Conservation (phyloP, 2,329 filamentous ascomycete species). For the Phaeosphaeria sp. region DNA sequence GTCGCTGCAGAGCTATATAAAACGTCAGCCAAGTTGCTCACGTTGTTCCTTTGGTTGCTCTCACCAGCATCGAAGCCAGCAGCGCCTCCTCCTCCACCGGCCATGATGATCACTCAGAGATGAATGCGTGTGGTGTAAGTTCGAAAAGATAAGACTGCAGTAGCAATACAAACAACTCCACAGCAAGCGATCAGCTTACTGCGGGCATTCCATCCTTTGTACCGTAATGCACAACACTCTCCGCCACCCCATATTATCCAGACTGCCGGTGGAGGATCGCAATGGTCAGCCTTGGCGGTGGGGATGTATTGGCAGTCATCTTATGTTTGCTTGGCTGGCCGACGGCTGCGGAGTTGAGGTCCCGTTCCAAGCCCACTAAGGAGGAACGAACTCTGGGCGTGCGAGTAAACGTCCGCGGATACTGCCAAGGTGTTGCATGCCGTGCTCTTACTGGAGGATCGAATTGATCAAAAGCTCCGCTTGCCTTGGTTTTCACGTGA, state of each 20-base stretch:
- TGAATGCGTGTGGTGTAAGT: neutral
- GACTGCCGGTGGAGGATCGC: constrained; percentile 16
- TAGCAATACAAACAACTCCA: neutral
- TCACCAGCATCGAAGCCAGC: constrained; percentile 25
- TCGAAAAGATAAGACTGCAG: neutral
- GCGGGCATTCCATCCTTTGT: neutral
- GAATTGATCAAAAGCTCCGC: neutral
- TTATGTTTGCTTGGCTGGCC: constrained; percentile 4
- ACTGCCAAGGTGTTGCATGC: neutral
- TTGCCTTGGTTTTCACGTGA: neutral
- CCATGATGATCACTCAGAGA: constrained; percentile 19
- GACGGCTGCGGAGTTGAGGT: constrained; percentile 3
- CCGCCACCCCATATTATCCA: constrained; percentile 22
- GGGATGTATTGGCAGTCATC: constrained; percentile 12
- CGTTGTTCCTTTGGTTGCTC: neutral
- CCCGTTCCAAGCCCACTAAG: constrained; percentile 18
- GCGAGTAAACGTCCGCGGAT: constrained; percentile 1
- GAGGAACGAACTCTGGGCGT: constrained; percentile 9
- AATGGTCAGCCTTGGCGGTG: constrained; percentile 7
- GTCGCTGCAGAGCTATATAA: constrained; percentile 21
- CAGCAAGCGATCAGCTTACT: neutral
- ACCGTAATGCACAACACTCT: constrained; percentile 4
- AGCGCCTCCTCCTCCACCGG: constrained; percentile 25
- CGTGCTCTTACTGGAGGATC: neutral
- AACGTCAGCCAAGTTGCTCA: neutral